These are phyloP conservation scores for Bremia lactucae DNA, from an alignment of 352 stramenopile genomes.

Conservation along the genomic window DNA sequence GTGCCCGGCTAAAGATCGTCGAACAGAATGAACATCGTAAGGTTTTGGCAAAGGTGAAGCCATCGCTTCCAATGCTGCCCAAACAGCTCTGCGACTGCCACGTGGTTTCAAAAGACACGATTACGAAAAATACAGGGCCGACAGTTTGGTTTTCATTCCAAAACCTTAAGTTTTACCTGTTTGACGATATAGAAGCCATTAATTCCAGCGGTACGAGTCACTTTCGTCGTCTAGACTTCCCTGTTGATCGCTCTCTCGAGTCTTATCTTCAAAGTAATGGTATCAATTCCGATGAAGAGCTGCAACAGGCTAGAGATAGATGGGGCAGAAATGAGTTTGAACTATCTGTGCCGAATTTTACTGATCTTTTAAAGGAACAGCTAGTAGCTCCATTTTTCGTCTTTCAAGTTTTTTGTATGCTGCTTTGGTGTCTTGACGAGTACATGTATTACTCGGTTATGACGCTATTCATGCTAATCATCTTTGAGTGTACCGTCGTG, in stretches of 20 bases:
- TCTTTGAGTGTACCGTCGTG: constrained; percentile 96
- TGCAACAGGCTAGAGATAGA: constrained; percentile 37
- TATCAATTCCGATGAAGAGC: constrained; percentile 22
- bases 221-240: constrained; percentile 70
- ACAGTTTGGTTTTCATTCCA: constrained; percentile 70
- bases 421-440: constrained; percentile 98
- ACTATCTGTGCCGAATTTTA: constrained; percentile 90
- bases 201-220: constrained; percentile 31
- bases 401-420: constrained; percentile 98
- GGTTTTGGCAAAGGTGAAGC: constrained; percentile 44
- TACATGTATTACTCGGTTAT: constrained; percentile 99
- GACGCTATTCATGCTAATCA: constrained; percentile 95
- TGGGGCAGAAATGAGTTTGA: constrained; percentile 89
- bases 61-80: constrained; percentile 34
- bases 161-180: constrained; percentile 67
- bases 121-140: constrained; percentile 16
- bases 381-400: constrained; percentile 96
- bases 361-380: constrained; percentile 95
- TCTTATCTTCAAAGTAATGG: constrained; percentile 51
- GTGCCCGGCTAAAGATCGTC: constrained; percentile 24
- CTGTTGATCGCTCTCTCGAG: constrained; percentile 36
- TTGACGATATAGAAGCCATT: constrained; percentile 39
- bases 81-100: constrained; percentile 46
- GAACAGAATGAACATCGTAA: constrained; percentile 54
- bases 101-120: constrained; percentile 5